A percentile compares a stretch with the other conserved stretches of the same genome.
Evolutionary conservation across 176 grass and related monocot species (phyloP).

Genomic region (Cocos nucifera): DNA sequence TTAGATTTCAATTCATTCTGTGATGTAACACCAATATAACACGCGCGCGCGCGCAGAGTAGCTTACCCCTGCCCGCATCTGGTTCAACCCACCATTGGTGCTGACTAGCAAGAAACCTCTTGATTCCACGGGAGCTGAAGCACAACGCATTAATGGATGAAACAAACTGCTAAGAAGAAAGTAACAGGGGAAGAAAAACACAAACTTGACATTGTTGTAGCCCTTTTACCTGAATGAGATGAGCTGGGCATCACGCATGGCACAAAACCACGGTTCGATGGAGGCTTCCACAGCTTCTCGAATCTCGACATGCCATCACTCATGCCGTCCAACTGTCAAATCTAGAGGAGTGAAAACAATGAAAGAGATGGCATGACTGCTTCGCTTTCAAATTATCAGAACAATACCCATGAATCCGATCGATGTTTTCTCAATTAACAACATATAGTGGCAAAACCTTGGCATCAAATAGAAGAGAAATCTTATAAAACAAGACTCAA

Average conservation of each 20-base stretch:
- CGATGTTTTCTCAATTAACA: too few species aligned
- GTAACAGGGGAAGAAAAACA: neutral
- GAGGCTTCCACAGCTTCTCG: slow-evolving; percentile 55
- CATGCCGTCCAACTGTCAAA: slow-evolving; percentile 61
- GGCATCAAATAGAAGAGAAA: too few species aligned
- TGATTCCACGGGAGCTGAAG: slow-evolving; percentile 43
- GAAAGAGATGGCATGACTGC: slow-evolving; percentile 19
- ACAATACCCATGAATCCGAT: slow-evolving; percentile 6
- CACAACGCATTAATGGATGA: neutral
- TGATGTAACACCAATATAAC: too few species aligned
- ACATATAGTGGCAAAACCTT: too few species aligned
- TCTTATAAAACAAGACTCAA: too few species aligned
- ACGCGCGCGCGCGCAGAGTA: neutral
- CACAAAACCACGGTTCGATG: slow-evolving; percentile 37
- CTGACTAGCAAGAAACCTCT: slow-evolving; percentile 71
- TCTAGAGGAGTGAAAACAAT: slow-evolving; percentile 34
- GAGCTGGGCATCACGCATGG: slow-evolving; percentile 46
- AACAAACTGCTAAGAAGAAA: neutral
- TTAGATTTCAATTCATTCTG: too few species aligned
- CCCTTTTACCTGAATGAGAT: slow-evolving; percentile 35
- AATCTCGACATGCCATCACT: slow-evolving; percentile 6
- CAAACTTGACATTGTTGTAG: neutral
- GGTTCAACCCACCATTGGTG: slow-evolving; percentile 94
- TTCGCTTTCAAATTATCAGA: slow-evolving; percentile 21
- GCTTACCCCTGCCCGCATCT: slow-evolving; percentile 94